phyloP scores from a whole-genome alignment of 352 stramenopile genomes.

The Phytopythium aichiense region DNA sequence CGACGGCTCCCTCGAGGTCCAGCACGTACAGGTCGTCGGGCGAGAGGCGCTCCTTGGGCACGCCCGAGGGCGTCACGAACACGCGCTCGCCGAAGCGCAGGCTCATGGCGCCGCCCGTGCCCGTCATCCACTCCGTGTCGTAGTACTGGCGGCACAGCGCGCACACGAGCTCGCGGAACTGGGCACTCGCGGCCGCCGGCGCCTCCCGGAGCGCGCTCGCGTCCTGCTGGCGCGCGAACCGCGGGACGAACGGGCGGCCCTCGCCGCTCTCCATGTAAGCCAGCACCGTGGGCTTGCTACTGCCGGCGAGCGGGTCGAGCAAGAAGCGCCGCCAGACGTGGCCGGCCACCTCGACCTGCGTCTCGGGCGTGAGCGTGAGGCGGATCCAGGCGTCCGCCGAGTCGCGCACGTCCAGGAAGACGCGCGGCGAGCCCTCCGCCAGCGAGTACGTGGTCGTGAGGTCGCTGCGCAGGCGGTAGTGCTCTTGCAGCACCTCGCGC shows the following conservation, averaged over 20 bases:
- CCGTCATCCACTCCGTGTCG: slow-evolving; percentile 90
- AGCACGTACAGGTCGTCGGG: slow-evolving; percentile 95
- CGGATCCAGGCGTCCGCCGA: slow-evolving; percentile 70
- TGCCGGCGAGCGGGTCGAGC: slow-evolving; percentile 14
- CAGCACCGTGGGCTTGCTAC: slow-evolving; percentile 15
- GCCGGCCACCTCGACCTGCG: slow-evolving; percentile 23
- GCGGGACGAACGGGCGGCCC: slow-evolving; percentile 15
- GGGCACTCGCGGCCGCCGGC: slow-evolving; percentile 18
- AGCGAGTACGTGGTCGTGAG: slow-evolving; percentile 32
- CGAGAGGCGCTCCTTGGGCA: slow-evolving; percentile 95
- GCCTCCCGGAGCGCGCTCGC: slow-evolving; percentile 31
- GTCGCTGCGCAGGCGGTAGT: slow-evolving; percentile 24
- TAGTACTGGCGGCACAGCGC: slow-evolving; percentile 78
- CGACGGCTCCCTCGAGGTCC: slow-evolving; percentile 76
- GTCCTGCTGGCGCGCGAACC: slow-evolving; percentile 40
- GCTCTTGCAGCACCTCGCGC: slow-evolving; percentile 38
- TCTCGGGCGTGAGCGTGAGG: slow-evolving; percentile 31
- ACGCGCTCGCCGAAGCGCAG: slow-evolving; percentile 91
- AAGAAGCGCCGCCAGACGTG: slow-evolving; percentile 47
- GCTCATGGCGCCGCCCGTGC: slow-evolving; percentile 92
- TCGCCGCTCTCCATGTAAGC: slow-evolving; percentile 7
- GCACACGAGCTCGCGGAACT: slow-evolving; percentile 62
- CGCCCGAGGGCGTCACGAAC: slow-evolving; percentile 95
- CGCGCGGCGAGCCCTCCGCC: slow-evolving; percentile 21
- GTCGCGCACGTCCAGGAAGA: slow-evolving; percentile 62